Evolutionary conservation across 768 basidiomycete genomes (phyloP).

Genomic region (Hortiboletus flavorubellus): DNA sequence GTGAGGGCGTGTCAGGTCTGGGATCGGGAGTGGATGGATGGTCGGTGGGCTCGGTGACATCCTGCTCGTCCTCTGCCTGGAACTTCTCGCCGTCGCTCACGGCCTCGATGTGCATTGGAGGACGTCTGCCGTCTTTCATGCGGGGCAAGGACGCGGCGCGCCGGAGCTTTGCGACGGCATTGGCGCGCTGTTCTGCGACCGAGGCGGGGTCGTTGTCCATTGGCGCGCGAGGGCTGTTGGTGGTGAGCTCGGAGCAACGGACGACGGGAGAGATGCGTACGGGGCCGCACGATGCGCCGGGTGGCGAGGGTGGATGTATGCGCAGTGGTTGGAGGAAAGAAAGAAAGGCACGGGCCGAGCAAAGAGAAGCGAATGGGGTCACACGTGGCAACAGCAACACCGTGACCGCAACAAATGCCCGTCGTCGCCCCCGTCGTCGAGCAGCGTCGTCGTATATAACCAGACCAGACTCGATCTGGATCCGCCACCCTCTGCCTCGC

Average conservation of each 20-base stretch:
- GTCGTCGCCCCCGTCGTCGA: neutral
- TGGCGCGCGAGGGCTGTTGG: neutral
- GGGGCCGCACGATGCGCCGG: conserved; percentile 1
- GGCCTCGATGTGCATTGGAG: conserved; percentile 80
- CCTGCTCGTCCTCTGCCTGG: conserved; percentile 36
- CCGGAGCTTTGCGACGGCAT: conserved; percentile 86
- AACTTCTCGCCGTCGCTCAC: conserved; percentile 79
- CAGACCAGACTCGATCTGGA: conserved; percentile 17
- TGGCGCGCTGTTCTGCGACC: conserved; percentile 77
- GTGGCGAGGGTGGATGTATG: conserved; percentile 11
- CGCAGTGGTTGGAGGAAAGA: conserved; percentile 6
- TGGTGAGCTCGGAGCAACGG: neutral
- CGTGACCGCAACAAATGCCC: neutral
- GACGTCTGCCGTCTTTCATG: conserved; percentile 87
- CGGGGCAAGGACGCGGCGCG: conserved; percentile 89
- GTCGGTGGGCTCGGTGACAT: conserved; percentile 7
- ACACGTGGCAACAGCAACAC: conserved; percentile 14
- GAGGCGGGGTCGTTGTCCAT: conserved; percentile 39
- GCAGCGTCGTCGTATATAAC: conserved; percentile 13
- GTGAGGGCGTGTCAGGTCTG: conserved; percentile 26
- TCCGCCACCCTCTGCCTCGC: conserved; percentile 26
- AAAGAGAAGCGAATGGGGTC: neutral
- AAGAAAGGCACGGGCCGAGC: conserved; percentile 2
- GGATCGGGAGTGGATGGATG: conserved; percentile 20
- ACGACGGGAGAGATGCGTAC: conserved; percentile 1